phyloP scores from a whole-genome alignment of 2,329 filamentous ascomycete species.

The Pestalotiopsis fici region DNA sequence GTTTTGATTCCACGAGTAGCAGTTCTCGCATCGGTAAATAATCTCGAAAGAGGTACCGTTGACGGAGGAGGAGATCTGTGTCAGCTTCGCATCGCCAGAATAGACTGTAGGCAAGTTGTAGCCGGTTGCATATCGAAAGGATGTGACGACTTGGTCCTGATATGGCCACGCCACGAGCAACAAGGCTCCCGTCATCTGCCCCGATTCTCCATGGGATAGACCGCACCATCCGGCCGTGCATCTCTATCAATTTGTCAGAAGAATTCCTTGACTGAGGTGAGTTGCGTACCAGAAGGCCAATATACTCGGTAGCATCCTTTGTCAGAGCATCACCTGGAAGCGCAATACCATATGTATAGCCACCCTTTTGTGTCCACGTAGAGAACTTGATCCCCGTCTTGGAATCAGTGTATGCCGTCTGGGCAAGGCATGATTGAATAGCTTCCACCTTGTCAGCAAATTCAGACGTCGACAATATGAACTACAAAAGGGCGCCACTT shows the following conservation, averaged over 20 bases:
- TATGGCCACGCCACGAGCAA: slow-evolving; percentile 57
- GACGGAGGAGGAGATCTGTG: slow-evolving; percentile 59
- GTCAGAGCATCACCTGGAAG: slow-evolving; percentile 30
- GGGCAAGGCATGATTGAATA: slow-evolving; percentile 26
- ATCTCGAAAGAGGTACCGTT: slow-evolving; percentile 61
- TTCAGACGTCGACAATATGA: background rate
- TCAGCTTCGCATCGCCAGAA: slow-evolving; percentile 62
- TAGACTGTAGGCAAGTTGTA: slow-evolving; percentile 63
- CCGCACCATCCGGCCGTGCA: slow-evolving; percentile 31
- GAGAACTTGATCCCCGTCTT: slow-evolving; percentile 29
- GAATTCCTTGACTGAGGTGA: background rate
- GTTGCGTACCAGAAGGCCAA: slow-evolving; percentile 29
- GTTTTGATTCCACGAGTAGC: slow-evolving; percentile 56
- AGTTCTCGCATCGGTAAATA: slow-evolving; percentile 65
- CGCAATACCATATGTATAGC: slow-evolving; percentile 27
- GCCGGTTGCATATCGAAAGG: slow-evolving; percentile 59
- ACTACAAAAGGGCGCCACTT: slow-evolving; percentile 14
- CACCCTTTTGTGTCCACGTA: slow-evolving; percentile 24
- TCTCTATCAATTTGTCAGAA: slow-evolving; percentile 21
- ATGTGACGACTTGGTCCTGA: slow-evolving; percentile 54
- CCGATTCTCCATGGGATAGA: slow-evolving; percentile 30
- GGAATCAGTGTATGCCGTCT: slow-evolving; percentile 29
- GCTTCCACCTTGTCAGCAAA: slow-evolving; percentile 21
- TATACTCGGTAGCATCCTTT: slow-evolving; percentile 28
- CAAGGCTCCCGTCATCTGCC: slow-evolving; percentile 32